Evolutionary conservation across 2,329 filamentous ascomycete genomes (phyloP), one percentile per base, ranked within the genome.

Genomic region (Trichoderma cornu-damae): DNA sequence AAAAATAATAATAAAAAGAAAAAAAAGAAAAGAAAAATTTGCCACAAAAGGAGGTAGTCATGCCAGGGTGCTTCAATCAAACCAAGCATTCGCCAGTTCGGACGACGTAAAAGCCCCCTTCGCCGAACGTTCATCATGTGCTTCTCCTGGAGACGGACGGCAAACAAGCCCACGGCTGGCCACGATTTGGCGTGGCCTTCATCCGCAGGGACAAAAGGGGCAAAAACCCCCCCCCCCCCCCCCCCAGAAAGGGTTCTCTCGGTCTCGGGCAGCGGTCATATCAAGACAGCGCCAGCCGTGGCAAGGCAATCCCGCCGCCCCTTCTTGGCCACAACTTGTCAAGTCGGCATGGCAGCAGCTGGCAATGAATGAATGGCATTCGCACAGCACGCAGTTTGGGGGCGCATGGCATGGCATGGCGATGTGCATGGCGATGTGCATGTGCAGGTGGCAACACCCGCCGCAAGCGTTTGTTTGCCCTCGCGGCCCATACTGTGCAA

Each of bases 341-440:
- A 32, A 37, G n/a, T 11, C 32, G 30, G 22, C 52, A 35, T 46
- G 52, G 40, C 32, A 30, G 12, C 3, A 35, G 9, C n/a, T n/a
- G n/a, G n/a, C n/a, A n/a, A n/a, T n/a, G n/a, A n/a, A n/a, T n/a
- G 24, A 30, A 20, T 24, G 32, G 40, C 22, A n/a, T n/a, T n/a
- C 16, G 26, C 49, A 43, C 37, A 40, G 24, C 12, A 28, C n/a
- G 6, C 22, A 26, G 34, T 14, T 35, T 26, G 20, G 46, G 22
- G 22, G 40, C n/a, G n/a, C n/a, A n/a, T n/a, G n/a, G n/a, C n/a
- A n/a, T n/a, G n/a, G n/a, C 50, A 55, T 55, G 42, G 32, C 52
- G 11, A 32, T 46, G 12, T 38, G 52, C 50, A 55, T 55, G 42
- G 32, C 52, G 11, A 32, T 46, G 12, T 38, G 52, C 48, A 51